Conservation (phyloP, 192 early-diverging fungal species). For the Linnemannia schmuckeri region DNA sequence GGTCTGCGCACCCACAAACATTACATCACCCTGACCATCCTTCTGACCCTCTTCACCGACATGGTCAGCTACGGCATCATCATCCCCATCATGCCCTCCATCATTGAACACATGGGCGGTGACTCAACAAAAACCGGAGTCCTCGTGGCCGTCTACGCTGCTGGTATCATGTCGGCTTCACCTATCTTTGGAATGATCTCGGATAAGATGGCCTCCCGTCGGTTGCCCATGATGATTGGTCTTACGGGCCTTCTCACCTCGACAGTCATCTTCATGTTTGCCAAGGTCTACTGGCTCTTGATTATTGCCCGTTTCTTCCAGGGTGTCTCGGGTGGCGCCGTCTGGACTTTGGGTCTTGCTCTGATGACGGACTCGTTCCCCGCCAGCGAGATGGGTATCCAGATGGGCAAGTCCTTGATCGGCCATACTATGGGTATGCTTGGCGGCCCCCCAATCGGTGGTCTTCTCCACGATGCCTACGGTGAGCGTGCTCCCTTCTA, state of each 20-base stretch:
- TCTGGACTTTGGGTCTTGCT: slow-evolving; percentile 78
- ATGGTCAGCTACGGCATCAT: slow-evolving; percentile 78
- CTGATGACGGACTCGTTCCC: slow-evolving; percentile 79
- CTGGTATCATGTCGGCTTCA: slow-evolving; percentile 73
- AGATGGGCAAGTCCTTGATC: slow-evolving; percentile 78
- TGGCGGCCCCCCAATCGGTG: slow-evolving; percentile 78
- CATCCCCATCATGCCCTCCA: slow-evolving; percentile 77
- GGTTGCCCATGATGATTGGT: slow-evolving; percentile 77
- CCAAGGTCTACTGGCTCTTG: slow-evolving; percentile 74
- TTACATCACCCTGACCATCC: slow-evolving; percentile 52
- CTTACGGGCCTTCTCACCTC: slow-evolving; percentile 72
- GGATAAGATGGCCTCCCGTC: slow-evolving; percentile 75
- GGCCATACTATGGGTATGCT: slow-evolving; percentile 78
- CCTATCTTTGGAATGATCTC: slow-evolving; percentile 78
- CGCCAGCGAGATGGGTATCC: slow-evolving; percentile 68
- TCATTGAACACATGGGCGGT: slow-evolving; percentile 71
- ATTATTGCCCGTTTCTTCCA: slow-evolving; percentile 78
- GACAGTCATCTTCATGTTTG: slow-evolving; percentile 73
- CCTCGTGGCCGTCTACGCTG: slow-evolving; percentile 71
- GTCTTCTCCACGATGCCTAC: slow-evolving; percentile 72
- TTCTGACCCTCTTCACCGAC: slow-evolving; percentile 46
- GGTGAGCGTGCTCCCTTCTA: slow-evolving; percentile 77
- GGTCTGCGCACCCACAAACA: slow-evolving; percentile 35
- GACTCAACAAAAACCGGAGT: slow-evolving; percentile 73
- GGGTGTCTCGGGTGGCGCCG: slow-evolving; percentile 79